Conservation (phyloP, 345 rosid species). For the Theobroma cacao region DNA sequence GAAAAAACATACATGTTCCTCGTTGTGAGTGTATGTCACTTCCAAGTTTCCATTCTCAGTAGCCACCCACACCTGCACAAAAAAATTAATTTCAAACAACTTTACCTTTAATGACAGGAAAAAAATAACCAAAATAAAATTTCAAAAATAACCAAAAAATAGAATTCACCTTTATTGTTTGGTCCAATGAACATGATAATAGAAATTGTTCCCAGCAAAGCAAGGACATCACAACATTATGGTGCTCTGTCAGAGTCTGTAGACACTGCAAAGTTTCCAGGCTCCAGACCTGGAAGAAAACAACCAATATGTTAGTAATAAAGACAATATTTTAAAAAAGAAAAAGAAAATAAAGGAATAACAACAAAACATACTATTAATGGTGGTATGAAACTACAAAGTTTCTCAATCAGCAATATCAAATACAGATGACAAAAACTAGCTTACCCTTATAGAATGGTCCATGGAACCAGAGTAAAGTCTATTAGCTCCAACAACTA, state of each 20-base stretch:
- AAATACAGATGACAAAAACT: background rate
- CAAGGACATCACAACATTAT: conserved; percentile 88
- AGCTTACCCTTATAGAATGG: conserved; percentile 68
- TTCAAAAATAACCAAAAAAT: background rate
- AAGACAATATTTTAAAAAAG: background rate
- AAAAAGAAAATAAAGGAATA: background rate
- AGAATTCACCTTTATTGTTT: conserved; percentile 71
- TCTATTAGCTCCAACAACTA: conserved; percentile 87
- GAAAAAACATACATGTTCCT: conserved; percentile 68
- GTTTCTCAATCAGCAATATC: conserved; percentile 2
- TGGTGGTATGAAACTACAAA: background rate
- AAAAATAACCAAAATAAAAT: background rate
- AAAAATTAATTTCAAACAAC: background rate
- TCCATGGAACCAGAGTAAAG: conserved; percentile 98
- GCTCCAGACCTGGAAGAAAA: conserved; percentile 71
- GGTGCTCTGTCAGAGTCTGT: conserved; percentile 76
- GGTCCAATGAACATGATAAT: conserved; percentile 88
- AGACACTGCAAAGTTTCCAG: conserved; percentile 86
- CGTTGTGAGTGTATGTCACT: conserved; percentile 85
- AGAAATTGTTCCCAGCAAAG: conserved; percentile 99
- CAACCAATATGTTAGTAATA: conserved; percentile 2
- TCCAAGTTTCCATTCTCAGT: conserved; percentile 88
- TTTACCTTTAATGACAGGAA: background rate
- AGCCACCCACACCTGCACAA: conserved; percentile 84
- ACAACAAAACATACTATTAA: background rate